Percentiles rank a stretch among this genome's conserved stretches.
These are phyloP conservation scores for Boletus pseudo-olivaceus DNA, from an alignment of 768 basidiomycete genomes.

Conservation along the genomic window DNA sequence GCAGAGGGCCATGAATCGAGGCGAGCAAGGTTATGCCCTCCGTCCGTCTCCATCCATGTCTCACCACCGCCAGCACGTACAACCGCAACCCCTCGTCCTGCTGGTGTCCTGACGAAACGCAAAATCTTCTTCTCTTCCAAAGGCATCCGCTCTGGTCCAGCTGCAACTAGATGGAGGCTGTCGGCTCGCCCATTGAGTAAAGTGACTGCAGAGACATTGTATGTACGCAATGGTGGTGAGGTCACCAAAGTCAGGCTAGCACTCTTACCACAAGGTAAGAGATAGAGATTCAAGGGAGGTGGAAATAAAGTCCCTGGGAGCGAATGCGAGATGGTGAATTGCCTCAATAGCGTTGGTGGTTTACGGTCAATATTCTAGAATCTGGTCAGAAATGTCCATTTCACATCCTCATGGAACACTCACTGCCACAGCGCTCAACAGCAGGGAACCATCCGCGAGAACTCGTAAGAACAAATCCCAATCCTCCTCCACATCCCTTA, in stretches of 20 bases:
- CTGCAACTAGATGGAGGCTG: slow-evolving; percentile 45
- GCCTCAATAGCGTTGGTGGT: slow-evolving; percentile 78
- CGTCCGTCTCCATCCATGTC: slow-evolving; percentile 53
- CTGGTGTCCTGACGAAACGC: slow-evolving; percentile 72
- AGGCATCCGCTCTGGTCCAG: slow-evolving; percentile 36
- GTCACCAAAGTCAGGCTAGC: slow-evolving; percentile 56
- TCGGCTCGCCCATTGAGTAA: slow-evolving; percentile 63
- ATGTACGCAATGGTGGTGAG: slow-evolving; percentile 61
- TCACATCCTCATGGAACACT: slow-evolving; percentile 25
- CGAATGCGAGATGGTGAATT: slow-evolving; percentile 69
- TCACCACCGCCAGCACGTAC: slow-evolving; percentile 61
- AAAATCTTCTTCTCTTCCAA: slow-evolving; percentile 53
- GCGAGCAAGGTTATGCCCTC: slow-evolving; percentile 46
- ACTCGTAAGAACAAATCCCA: slow-evolving; percentile 81
- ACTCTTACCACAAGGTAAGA: slow-evolving; percentile 47
- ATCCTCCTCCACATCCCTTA: slow-evolving; percentile 63
- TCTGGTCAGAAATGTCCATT: slow-evolving; percentile 2
- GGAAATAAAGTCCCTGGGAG: slow-evolving; percentile 45
- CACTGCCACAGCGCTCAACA: slow-evolving; percentile 72
- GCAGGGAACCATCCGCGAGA: slow-evolving; percentile 66
- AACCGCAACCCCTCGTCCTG: slow-evolving; percentile 71
- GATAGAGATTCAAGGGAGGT: slow-evolving; percentile 49
- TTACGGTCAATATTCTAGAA: slow-evolving; percentile 81
- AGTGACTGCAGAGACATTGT: slow-evolving; percentile 51
- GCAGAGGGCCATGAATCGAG: slow-evolving; percentile 51